Evolutionary conservation across 2,329 filamentous ascomycete genomes (phyloP).

Genomic region (Orbilia quercus): DNA sequence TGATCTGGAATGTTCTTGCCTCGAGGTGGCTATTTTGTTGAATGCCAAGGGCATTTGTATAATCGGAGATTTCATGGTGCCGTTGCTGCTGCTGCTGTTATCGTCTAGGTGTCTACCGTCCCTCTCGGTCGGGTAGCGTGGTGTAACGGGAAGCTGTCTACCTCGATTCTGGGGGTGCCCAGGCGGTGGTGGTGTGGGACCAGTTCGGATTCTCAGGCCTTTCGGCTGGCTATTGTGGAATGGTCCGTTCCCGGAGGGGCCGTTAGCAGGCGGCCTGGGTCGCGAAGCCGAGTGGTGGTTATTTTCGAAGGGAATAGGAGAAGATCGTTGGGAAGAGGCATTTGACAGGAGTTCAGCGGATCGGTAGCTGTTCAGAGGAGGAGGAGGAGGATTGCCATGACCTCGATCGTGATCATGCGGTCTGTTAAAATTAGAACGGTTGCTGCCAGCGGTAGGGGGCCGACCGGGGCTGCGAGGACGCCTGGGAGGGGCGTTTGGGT

Average conservation of each 20-base stretch:
- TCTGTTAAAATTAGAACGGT: slow-evolving; percentile 1
- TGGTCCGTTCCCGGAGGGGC: slow-evolving; percentile 43
- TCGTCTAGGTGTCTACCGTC: slow-evolving; percentile 50
- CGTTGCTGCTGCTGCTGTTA: slow-evolving; percentile 24
- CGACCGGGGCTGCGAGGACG: slow-evolving; percentile 46
- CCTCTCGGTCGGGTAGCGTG: slow-evolving; percentile 49
- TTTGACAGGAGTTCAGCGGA: slow-evolving; percentile 48
- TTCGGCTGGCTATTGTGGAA: slow-evolving; percentile 54
- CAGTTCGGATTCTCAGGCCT: slow-evolving; percentile 53
- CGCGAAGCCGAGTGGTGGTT: slow-evolving; percentile 26
- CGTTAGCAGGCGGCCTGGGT: slow-evolving; percentile 48
- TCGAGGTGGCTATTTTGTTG: slow-evolving; percentile 50
- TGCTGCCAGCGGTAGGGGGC: slow-evolving; percentile 33
- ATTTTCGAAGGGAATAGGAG: slow-evolving; percentile 50
- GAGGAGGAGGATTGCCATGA: slow-evolving; percentile 20
- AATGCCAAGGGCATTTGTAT: slow-evolving; percentile 57
- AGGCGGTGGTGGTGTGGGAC: slow-evolving; percentile 53
- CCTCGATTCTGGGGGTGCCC: slow-evolving; percentile 52
- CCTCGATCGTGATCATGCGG: slow-evolving; percentile 25
- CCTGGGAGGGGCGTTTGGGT: slow-evolving; percentile 45
- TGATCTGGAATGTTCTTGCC: slow-evolving; percentile 51
- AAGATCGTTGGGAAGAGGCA: slow-evolving; percentile 44
- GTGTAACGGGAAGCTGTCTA: slow-evolving; percentile 33
- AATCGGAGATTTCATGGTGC: slow-evolving; percentile 51
- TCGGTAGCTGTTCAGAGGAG: slow-evolving; percentile 39